phyloP scores from a whole-genome alignment of 225 moss, liverwort and hornwort genomes.

The Straminergon stramineum region DNA sequence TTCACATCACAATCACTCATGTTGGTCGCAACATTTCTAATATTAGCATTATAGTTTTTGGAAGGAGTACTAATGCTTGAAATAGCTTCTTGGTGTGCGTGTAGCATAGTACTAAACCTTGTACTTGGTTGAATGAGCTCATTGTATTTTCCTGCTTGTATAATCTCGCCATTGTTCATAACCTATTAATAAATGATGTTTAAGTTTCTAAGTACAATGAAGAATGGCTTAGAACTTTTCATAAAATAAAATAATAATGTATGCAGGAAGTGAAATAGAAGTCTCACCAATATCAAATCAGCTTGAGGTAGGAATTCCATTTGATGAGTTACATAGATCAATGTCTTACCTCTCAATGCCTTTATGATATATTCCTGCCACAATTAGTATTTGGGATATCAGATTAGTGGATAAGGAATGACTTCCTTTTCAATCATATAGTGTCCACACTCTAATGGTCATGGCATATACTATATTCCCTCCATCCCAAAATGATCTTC shows the following conservation, averaged over 20 bases:
- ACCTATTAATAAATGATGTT: slow-evolving; percentile 21
- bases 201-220: not conserved
- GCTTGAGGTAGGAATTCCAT: slow-evolving; percentile 62
- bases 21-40: not conserved
- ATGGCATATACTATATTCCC: not conserved
- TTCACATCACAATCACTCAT: not conserved
- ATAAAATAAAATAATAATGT: not conserved
- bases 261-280: not conserved
- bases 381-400: too few relatives aligned
- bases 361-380: slow-evolving; percentile 39
- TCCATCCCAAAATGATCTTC: not conserved
- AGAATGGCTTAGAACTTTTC: not conserved
- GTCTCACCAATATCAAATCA: slow-evolving; percentile 46
- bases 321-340: slow-evolving; percentile 61
- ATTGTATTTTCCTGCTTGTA: slow-evolving; percentile 44
- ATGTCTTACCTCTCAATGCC: slow-evolving; percentile 40
- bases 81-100: slow-evolving; percentile 51
- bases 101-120: slow-evolving; percentile 36
- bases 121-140: slow-evolving; percentile 45
- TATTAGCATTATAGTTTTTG: not conserved
- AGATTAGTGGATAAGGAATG: not conserved
- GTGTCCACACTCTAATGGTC: not conserved
- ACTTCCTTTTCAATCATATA: not conserved
- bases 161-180: slow-evolving; percentile 39
- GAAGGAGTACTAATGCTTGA: slow-evolving; percentile 13